Base-by-base conservation (phyloP, 2,329 filamentous ascomycete species). In the Clonostachys chloroleuca region DNA sequence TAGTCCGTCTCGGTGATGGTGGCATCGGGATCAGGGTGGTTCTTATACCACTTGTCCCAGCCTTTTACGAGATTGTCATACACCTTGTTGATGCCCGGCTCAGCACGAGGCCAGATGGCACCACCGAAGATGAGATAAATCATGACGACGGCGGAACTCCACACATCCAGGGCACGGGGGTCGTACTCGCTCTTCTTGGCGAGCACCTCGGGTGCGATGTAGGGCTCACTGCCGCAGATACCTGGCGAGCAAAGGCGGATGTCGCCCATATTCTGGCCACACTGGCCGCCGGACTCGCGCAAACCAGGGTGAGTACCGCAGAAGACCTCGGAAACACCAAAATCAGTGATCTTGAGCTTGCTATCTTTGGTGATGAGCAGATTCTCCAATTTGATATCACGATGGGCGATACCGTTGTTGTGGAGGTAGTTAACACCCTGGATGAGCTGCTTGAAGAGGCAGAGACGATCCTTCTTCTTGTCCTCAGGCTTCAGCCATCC, bases 371-470 rank as follows among this genome's bases (percentile, higher is more conserved):
- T 87, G 50, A 96, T 77, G 34, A 95, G 76, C 20, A 95, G 72
- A 57, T 96, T 95, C 64, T 95, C 91, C 12, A 92, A 78, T 67
- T 96, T 95, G 70, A 95, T 87, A 56, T 96, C 91, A 43, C 91
- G 86, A 66, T 95, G 91, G 2, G 90, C 91, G 59, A 95, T 92
- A 48, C 90, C 91, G 58, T 92, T 83, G 50, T 73, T 74, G 65
- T 96, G 91, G 18, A 95, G 74, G 61, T 95, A 94, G 58, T 83
- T 78, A 52, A 96, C 80, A 16, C 90, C 91, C 57, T 89, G 86
- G 34, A 94, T 72, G 30, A 95, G 73, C 65, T 96, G 91, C 74
- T 95, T 95, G 78, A 95, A 95, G 52, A 95, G 77, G 66, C 91
- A 95, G 34, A 87, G 71, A 10, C 87, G 84, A 60, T 95, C 89